Evolutionary conservation across 805 yeast species (phyloP), one percentile per base, ranked within the genome.

Genomic region (Yarrowia sp.): DNA sequence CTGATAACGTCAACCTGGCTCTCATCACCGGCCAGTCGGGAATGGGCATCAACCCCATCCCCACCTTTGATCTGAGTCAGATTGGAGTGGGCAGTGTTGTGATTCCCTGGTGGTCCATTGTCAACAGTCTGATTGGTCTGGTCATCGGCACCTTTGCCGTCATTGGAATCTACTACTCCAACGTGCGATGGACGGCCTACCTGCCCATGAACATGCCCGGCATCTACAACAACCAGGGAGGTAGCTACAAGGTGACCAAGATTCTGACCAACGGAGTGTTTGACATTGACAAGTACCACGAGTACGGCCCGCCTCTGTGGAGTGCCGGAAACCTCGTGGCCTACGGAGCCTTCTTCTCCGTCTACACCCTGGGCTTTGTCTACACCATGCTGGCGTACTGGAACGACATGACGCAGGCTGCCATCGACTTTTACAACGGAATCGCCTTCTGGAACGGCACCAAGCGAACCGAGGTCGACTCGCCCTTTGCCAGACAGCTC

Each of bases 301-400:
- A 74, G 11, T 86, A 86, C 74, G 85, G 89, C 0, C 87, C 89
- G 7, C 90, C 90, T 11, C 85, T 81, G 71, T 85, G 84, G 70
- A 71, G 83, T 35, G 89, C 90, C 5, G 89, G 67, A 10, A 58
- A 62, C 48, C 30, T 69, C 48, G 68, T 69, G 6, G 71, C 78
- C 21, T 85, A 85, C 69, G 88, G 89, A 22, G 82, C 85, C 0
- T 80, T 77, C 70, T 84, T 84, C 72, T 81, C 82, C 26, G 71
- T 82, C 49, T 83, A 84, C 68, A 87, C 89, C 6, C 80, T 85
- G 68, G 78, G 83, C 22, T 79, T 85, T 21, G 71, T 81, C 0
- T 83, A 83, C 70, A 46, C 71, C 12, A 38, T 69, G 22, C 40
- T 72, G 17, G 43, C 56, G 4, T 61, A 66, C 58, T 28, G 68